Conservation (phyloP, 2,329 filamentous ascomycete species). For the Ophiostoma ips region DNA sequence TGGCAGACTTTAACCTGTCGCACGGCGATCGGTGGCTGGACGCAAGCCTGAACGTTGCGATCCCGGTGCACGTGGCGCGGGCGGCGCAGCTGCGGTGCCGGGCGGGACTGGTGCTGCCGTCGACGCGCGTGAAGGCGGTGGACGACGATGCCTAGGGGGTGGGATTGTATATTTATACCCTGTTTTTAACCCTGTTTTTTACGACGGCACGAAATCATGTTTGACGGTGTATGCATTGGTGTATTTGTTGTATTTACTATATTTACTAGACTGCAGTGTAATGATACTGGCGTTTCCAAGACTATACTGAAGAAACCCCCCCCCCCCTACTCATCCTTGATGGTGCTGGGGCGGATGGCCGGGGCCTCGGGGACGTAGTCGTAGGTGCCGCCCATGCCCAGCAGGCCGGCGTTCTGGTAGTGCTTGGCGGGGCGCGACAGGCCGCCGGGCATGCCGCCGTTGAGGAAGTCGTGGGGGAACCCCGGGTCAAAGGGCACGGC, state of each 20-base stretch:
- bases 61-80: conserved; percentile 22
- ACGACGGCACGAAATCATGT: too few species aligned
- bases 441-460: conserved; percentile 20
- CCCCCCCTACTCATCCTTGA: conserved; percentile 21
- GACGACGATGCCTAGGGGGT: conserved; percentile 11
- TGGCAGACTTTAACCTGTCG: conserved; percentile 21
- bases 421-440: conserved; percentile 18
- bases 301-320: too few species aligned
- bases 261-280: too few species aligned
- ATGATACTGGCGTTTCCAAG: too few species aligned
- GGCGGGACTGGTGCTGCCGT: conserved; percentile 9
- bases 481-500: conserved; percentile 49
- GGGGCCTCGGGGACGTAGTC: conserved; percentile 34
- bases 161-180: background rate
- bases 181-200: background rate
- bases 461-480: conserved; percentile 51
- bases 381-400: conserved; percentile 32
- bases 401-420: conserved; percentile 28
- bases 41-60: conserved; percentile 22
- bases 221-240: too few species aligned
- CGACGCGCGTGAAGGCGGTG: background rate
- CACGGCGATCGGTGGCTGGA: conserved; percentile 22
- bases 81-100: conserved; percentile 14
- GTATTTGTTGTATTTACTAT: too few species aligned
- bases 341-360: conserved; percentile 28